Base-by-base conservation (phyloP, 805 yeast species). In the Saccharomyces jurei region DNA sequence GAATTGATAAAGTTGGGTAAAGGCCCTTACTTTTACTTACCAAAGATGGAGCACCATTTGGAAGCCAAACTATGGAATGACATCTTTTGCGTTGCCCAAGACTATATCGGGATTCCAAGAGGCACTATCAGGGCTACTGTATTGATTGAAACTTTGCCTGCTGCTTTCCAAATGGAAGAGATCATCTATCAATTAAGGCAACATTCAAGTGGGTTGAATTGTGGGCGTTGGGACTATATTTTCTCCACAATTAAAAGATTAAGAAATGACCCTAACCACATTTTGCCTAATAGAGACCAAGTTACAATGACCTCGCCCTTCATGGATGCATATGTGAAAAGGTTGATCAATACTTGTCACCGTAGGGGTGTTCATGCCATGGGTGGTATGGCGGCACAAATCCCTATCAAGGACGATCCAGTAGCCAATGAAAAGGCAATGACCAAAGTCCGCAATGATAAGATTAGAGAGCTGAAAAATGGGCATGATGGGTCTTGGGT, bases 401-500 rank as follows among this genome's bases (percentile, higher is more conserved):
- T 87, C 63, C 92, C 94, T 59, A 86, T 86, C 72, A 86, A 86
- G 70, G 77, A 81, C 59, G 90, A 87, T 64, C 74, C 77, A 32
- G 80, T 74, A 56, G 80, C 82, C 58, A 86, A 87, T 72, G 75
- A 75, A 49, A 72, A 74, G 50, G 92, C 91, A 9, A 79, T 87
- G 83, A 81, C 78, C 50, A 85, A 84, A 60, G 94, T 87, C 52
- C 78, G 81, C 60, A 80, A 77, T 68, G 95, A 87, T 71, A 87
- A 87, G 72, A 77, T 84, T 60, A 76, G 94, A 63, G 95, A 87
- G 72, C 86, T 86, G 50, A 71, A 76, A 51, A 84, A 86, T 53
- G 94, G 94, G 50, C 89, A 88, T 72, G 95, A 87, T 74, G 90
- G 94, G 51, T 85, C 92, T 56, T 87, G 95, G 95, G 87, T 87